Evolutionary conservation across 768 basidiomycete genomes (phyloP).

Genomic region (Tricholoma sp.): DNA sequence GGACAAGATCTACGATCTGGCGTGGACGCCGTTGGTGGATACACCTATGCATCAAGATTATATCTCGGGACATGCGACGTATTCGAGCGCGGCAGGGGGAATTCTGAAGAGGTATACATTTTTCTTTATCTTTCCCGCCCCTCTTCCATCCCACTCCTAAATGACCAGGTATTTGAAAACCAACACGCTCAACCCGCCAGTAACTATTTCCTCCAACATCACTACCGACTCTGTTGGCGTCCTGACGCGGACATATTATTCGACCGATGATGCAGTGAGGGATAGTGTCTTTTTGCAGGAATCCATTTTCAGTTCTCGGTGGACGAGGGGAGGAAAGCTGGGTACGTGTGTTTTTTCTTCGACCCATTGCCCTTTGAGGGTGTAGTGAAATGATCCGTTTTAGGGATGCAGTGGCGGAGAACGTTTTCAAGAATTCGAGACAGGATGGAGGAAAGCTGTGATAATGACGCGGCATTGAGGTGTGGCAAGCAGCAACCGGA

Average conservation of each 20-base stretch:
- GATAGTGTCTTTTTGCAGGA: background rate
- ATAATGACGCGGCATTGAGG: too few relatives aligned
- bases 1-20: background rate
- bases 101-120: background rate
- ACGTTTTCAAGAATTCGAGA: background rate
- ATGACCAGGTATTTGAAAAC: background rate
- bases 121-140: background rate
- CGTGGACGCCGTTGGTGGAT: background rate
- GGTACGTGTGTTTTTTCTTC: background rate
- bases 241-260: background rate
- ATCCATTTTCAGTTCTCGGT: background rate
- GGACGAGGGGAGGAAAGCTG: background rate
- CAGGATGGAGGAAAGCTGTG: background rate
- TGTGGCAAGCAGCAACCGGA: too few relatives aligned
- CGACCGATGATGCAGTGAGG: background rate
- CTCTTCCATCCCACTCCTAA: background rate
- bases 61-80: background rate
- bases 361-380: too few relatives aligned
- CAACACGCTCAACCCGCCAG: background rate
- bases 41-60: background rate
- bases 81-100: background rate
- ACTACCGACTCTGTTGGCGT: background rate
- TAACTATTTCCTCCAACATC: background rate
- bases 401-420: background rate
- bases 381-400: too few relatives aligned